Conservation (phyloP, 345 rosid genomes). For the Atalantia buxifolia region DNA sequence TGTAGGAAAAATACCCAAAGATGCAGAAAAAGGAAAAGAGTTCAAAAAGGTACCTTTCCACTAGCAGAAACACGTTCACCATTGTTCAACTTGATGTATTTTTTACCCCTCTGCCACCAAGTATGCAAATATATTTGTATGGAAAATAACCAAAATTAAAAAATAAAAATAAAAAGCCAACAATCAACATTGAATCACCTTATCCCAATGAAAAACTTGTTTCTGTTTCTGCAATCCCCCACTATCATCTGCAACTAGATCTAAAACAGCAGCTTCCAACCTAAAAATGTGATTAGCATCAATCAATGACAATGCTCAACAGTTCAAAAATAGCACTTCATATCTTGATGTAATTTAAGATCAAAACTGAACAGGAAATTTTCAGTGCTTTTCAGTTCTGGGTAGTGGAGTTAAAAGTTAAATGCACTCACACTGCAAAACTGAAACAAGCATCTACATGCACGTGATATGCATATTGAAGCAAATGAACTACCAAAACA, state of each 20-base stretch:
- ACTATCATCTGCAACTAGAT: conserved; percentile 93
- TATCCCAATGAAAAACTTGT: conserved; percentile 84
- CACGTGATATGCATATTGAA: not conserved
- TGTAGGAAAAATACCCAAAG: not conserved
- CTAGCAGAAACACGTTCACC: conserved; percentile 97
- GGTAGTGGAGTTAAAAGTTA: not conserved
- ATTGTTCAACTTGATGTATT: conserved; percentile 87
- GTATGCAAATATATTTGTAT: conserved; percentile 19
- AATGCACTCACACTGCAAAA: not conserved
- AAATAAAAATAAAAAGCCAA: not conserved
- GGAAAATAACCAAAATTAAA: not conserved
- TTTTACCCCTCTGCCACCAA: conserved; percentile 82
- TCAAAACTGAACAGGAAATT: not conserved
- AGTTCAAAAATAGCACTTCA: not conserved
- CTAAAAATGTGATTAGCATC: conserved; percentile 29
- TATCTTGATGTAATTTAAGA: not conserved
- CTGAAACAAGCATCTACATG: not conserved
- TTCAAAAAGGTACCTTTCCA: conserved; percentile 68
- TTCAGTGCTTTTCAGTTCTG: not conserved
- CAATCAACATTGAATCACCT: conserved; percentile 45
- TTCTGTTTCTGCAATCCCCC: conserved; percentile 78
- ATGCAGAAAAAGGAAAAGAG: not conserved
- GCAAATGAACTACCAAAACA: not conserved
- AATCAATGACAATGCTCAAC: not conserved
- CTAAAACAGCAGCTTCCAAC: conserved; percentile 84